Conservation (phyloP, 306 rosid species). For the Inga laurina region DNA sequence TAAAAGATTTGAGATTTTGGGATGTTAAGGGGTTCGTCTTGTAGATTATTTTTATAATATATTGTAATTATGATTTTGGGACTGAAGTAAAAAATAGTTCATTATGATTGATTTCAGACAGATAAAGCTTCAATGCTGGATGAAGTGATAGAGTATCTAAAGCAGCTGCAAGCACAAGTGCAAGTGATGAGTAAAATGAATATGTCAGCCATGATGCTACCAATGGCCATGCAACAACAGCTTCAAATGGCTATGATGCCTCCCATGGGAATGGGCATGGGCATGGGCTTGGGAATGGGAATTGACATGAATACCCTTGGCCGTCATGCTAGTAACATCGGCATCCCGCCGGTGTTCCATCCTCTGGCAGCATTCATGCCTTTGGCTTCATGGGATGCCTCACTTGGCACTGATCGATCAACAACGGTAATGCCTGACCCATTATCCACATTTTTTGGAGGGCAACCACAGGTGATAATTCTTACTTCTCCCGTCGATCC, state of each 20-base stretch:
- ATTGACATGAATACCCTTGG: constrained; percentile 44
- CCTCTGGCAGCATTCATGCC: constrained; percentile 51
- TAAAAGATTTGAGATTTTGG: too few species aligned
- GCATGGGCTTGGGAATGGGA: constrained; percentile 40
- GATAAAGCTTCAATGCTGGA: constrained; percentile 87
- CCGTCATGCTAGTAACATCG: constrained; percentile 34
- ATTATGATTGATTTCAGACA: constrained; percentile 41
- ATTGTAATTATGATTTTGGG: not conserved
- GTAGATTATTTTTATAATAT: not conserved
- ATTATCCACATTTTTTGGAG: constrained; percentile 45
- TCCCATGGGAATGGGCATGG: constrained; percentile 53
- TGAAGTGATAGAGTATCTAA: constrained; percentile 79
- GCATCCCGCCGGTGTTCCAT: constrained; percentile 51
- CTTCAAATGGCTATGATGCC: constrained; percentile 71
- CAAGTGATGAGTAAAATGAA: constrained; percentile 64
- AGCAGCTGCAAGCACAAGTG: constrained; percentile 71
- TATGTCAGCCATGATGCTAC: constrained; percentile 60
- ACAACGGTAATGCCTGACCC: constrained; percentile 33
- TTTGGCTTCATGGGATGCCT: constrained; percentile 51
- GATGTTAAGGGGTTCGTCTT: not conserved
- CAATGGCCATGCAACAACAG: constrained; percentile 63
- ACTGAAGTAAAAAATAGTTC: not conserved
- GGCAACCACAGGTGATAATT: constrained; percentile 52
- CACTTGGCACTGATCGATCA: constrained; percentile 19
- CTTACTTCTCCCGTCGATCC: too few species aligned